Conservation (phyloP, 371 early-diverging fungal species). For the Actinomortierella ambigua region DNA sequence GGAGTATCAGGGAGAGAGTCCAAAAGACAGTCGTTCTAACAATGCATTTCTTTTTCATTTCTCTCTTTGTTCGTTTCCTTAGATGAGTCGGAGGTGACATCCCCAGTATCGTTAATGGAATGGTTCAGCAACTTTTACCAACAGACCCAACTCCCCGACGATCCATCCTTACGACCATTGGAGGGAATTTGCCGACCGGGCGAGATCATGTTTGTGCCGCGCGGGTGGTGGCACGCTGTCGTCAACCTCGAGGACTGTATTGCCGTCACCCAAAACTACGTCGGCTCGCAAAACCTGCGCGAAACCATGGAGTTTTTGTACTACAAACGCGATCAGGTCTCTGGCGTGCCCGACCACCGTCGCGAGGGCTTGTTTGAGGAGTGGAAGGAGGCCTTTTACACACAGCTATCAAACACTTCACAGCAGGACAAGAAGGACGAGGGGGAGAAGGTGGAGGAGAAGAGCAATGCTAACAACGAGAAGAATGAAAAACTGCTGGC, state of each 20-base stretch:
- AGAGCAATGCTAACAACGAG: constrained; percentile 22
- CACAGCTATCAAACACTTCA: neutral
- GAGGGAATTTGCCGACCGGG: constrained; percentile 68
- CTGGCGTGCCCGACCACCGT: constrained; percentile 47
- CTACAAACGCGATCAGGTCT: constrained; percentile 62
- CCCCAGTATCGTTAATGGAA: constrained; percentile 70
- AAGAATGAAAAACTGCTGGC: constrained; percentile 22
- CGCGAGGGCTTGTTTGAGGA: constrained; percentile 35
- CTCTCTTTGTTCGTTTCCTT: neutral
- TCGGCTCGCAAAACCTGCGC: constrained; percentile 54
- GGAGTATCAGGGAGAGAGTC: too few relatives aligned
- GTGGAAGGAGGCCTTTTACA: constrained; percentile 33
- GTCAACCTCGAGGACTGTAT: constrained; percentile 70
- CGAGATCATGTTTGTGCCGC: constrained; percentile 72
- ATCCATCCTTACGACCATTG: constrained; percentile 45
- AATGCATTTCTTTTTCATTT: neutral
- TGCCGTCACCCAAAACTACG: constrained; percentile 75
- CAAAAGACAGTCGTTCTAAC: too few relatives aligned
- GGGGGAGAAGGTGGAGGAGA: constrained; percentile 9
- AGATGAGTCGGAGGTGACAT: constrained; percentile 72
- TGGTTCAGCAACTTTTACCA: constrained; percentile 61
- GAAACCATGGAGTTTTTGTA: constrained; percentile 60
- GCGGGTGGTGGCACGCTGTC: constrained; percentile 80
- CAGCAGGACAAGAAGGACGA: constrained; percentile 13
- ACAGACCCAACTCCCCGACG: constrained; percentile 41